These are phyloP conservation scores for Cordyceps fumosorosea DNA, from an alignment of 2,329 filamentous ascomycete genomes.

Conservation along the genomic window DNA sequence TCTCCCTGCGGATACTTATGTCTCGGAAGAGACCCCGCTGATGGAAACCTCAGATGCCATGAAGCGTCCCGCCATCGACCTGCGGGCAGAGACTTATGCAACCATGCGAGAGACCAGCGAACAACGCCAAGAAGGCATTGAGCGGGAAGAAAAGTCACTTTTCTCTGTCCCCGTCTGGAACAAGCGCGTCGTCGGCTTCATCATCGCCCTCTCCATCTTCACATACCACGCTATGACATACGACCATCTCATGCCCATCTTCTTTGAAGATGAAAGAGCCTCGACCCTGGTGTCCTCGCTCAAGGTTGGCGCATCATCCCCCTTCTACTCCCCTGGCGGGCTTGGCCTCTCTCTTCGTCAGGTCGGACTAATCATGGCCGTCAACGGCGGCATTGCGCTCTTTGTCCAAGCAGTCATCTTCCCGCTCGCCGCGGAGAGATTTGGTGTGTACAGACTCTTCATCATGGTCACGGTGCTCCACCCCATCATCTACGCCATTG, in stretches of 20 bases:
- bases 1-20: constrained; percentile 42
- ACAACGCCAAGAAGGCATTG: constrained; percentile 38
- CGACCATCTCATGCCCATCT: constrained; percentile 87
- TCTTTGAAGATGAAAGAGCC: constrained; percentile 70
- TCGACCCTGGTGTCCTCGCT: constrained; percentile 30
- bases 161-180: constrained; percentile 40
- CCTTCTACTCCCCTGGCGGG: constrained; percentile 53
- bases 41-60: constrained; percentile 69
- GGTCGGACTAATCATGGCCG: constrained; percentile 55
- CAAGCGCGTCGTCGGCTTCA: constrained; percentile 64
- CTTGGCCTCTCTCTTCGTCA: constrained; percentile 56
- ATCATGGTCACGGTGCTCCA: constrained; percentile 53
- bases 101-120: constrained; percentile 50
- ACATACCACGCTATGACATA: constrained; percentile 95
- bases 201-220: constrained; percentile 80
- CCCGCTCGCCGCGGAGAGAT: constrained; percentile 48
- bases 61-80: constrained; percentile 64
- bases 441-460: constrained; percentile 56
- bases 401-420: constrained; percentile 56
- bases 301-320: constrained; percentile 28
- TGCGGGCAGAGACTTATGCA: constrained; percentile 73
- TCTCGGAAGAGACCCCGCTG: constrained; percentile 64
- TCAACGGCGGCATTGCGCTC: constrained; percentile 53
- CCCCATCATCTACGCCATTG: constrained; percentile 53
- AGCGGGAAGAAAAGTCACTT: constrained; percentile 27